Percentiles rank a stretch among this genome's conserved stretches.
Evolutionary conservation across 306 rosid genomes (phyloP).

Genomic region (Begonia fuchsioides): DNA sequence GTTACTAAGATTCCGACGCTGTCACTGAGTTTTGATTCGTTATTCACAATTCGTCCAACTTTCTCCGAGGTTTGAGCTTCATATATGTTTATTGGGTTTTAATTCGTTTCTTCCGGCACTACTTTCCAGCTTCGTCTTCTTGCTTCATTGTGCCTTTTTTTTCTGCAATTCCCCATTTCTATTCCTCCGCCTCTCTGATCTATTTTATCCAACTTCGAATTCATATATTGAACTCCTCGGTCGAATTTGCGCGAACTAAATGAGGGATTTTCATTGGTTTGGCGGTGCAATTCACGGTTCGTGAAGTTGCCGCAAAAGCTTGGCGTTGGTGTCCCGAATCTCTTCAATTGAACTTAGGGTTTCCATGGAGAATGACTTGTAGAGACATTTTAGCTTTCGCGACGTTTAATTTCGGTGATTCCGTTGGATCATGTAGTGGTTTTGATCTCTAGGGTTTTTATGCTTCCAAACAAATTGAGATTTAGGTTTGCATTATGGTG

Average conservation of each 20-base stretch:
- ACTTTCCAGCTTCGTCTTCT: constrained; percentile 20
- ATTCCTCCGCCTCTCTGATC: constrained; percentile 45
- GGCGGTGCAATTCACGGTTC: constrained; percentile 33
- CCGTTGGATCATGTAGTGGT: constrained; percentile 23
- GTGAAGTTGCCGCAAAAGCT: constrained; percentile 16
- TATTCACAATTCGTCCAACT: constrained; percentile 36
- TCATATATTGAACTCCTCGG: constrained; percentile 29
- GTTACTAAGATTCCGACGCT: constrained; percentile 41
- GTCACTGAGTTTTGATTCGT: constrained; percentile 45
- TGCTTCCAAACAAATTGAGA: constrained; percentile 32
- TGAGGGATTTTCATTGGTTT: constrained; percentile 31
- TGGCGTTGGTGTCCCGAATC: constrained; percentile 21
- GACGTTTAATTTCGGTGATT: constrained; percentile 18
- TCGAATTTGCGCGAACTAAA: constrained; percentile 33
- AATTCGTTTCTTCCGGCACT: constrained; percentile 8
- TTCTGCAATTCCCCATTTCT: constrained; percentile 17
- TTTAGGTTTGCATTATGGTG: constrained; percentile 30
- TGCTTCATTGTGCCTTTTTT: constrained; percentile 36
- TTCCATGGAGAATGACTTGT: constrained; percentile 32
- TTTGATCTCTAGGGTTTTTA: constrained; percentile 91
- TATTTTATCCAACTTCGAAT: constrained; percentile 36
- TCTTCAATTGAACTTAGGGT: constrained; percentile 42
- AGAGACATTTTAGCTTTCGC: constrained; percentile 14
- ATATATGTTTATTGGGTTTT: constrained; percentile 17
- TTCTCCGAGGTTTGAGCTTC: constrained; percentile 40